These are phyloP conservation scores for Solanum infundibuliforme DNA, from an alignment of 257 asterid genomes.

Conservation along the genomic window DNA sequence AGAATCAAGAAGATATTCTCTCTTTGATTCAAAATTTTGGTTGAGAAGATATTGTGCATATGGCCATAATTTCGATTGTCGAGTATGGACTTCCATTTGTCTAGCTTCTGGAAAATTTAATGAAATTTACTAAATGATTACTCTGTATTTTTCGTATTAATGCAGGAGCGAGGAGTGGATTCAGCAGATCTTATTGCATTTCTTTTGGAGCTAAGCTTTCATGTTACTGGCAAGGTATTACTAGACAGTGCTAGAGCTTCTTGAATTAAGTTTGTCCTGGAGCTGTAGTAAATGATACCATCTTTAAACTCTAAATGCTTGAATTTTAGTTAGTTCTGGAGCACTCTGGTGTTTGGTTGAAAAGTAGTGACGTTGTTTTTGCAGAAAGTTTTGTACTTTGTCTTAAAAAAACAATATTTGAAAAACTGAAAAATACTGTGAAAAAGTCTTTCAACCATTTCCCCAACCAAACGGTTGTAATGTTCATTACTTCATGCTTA, in stretches of 20 bases:
- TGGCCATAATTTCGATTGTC: not conserved
- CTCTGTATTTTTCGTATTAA: not conserved
- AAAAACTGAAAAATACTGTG: not conserved
- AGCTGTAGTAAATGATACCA: not conserved
- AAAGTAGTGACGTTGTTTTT: not conserved
- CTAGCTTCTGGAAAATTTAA: not conserved
- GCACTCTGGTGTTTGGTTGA: not conserved
- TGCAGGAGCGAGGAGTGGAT: slow-evolving; percentile 90
- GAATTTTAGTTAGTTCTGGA: not conserved
- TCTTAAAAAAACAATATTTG: not conserved
- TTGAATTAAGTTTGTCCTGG: not conserved
- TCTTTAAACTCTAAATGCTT: not conserved
- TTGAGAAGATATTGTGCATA: not conserved
- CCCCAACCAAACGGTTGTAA: not conserved
- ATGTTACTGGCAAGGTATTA: slow-evolving; percentile 84
- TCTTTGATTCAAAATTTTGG: not conserved
- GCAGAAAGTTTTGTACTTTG: not conserved
- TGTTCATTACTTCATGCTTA: not conserved
- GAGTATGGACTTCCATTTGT: not conserved
- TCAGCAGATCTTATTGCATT: slow-evolving; percentile 91
- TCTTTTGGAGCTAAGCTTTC: slow-evolving; percentile 94
- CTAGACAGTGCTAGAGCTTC: not conserved
- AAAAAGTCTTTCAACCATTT: not conserved
- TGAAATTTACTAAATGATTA: not conserved
- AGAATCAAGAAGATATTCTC: not conserved